A percentile compares a stretch with the other conserved stretches of the same genome.
Conservation (phyloP, 352 stramenopile genomes). For the Globisporangium rhizosaccharum region DNA sequence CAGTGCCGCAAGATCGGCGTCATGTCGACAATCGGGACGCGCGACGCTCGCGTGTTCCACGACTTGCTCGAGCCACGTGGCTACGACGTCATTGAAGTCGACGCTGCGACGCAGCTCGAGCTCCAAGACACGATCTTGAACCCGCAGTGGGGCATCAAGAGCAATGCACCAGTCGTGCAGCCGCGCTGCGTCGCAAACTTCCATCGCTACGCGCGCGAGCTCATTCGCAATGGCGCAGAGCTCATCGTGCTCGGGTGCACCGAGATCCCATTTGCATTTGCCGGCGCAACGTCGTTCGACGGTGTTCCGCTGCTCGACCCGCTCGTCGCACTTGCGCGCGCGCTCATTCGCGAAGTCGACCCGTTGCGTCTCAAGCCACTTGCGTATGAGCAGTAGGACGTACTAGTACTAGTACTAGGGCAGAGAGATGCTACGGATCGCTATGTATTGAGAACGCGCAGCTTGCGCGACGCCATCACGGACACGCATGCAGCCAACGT, state of each 20-base stretch:
- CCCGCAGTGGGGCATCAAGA: constrained; percentile 52
- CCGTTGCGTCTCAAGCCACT: constrained; percentile 34
- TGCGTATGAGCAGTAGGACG: neutral
- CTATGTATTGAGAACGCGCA: neutral
- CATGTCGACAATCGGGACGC: constrained; percentile 41
- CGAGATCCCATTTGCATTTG: constrained; percentile 47
- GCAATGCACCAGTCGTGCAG: constrained; percentile 28
- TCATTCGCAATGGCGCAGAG: constrained; percentile 28
- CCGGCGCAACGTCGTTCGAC: constrained; percentile 20
- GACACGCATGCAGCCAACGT: neutral
- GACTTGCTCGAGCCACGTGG: constrained; percentile 35
- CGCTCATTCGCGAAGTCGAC: constrained; percentile 45
- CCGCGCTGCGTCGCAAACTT: constrained; percentile 36
- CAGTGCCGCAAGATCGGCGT: constrained; percentile 24
- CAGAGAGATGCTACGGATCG: neutral
- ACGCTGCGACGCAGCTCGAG: constrained; percentile 23
- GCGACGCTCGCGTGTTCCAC: constrained; percentile 28
- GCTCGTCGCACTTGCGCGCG: constrained; percentile 36
- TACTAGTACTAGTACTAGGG: neutral
- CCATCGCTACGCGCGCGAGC: constrained; percentile 26
- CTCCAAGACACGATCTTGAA: constrained; percentile 50
- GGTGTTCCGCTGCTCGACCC: constrained; percentile 36
- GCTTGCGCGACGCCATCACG: too few species aligned
- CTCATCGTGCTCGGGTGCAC: constrained; percentile 46
- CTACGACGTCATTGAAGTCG: constrained; percentile 35